A percentile compares a stretch with the other conserved stretches of the same genome.
These are phyloP conservation scores for Gnetum montanum DNA, from an alignment of 75 land plant genomes.

Conservation along the genomic window DNA sequence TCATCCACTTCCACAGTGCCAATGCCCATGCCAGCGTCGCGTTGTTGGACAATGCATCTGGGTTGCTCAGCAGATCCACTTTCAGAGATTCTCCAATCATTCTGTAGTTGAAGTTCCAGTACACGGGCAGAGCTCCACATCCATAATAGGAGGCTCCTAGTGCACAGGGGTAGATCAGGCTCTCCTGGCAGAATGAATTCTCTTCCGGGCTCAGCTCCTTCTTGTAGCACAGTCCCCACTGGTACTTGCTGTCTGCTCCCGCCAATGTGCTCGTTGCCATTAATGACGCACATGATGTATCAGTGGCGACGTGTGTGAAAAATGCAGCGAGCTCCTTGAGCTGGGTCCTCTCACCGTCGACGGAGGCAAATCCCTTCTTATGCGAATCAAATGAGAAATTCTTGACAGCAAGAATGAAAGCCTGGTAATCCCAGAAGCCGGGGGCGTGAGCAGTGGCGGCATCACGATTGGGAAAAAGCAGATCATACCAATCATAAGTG, in stretches of 20 bases:
- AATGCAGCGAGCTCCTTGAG: constrained; percentile 33
- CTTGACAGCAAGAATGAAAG: constrained; percentile 19
- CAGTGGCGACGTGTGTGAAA: constrained; percentile 36
- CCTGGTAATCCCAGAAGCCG: constrained; percentile 19
- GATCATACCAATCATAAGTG: constrained; percentile 20
- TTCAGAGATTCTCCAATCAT: constrained; percentile 47
- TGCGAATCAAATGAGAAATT: constrained; percentile 11
- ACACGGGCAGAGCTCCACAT: constrained; percentile 33
- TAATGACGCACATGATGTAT: constrained; percentile 15
- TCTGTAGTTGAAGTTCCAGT: constrained; percentile 85
- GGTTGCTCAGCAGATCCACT: constrained; percentile 58
- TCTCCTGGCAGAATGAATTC: constrained; percentile 15
- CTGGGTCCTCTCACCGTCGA: constrained; percentile 20
- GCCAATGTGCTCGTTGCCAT: constrained; percentile 15
- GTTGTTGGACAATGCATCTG: constrained; percentile 58
- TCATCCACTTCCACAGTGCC: constrained; percentile 76
- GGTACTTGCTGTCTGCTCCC: constrained; percentile 9
- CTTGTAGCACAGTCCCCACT: constrained; percentile 41
- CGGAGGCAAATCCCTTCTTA: constrained; percentile 15
- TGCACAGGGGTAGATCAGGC: constrained; percentile 20
- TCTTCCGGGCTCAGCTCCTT: constrained; percentile 24
- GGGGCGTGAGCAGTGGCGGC: constrained; percentile 18
- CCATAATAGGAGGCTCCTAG: constrained; percentile 26
- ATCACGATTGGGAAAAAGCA: constrained; percentile 16
- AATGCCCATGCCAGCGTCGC: constrained; percentile 76